A percentile compares a stretch with the other conserved stretches of the same genome.
These are phyloP conservation scores for Candida mesenterica DNA, from an alignment of 1,139 yeast species.

Conservation along the genomic window DNA sequence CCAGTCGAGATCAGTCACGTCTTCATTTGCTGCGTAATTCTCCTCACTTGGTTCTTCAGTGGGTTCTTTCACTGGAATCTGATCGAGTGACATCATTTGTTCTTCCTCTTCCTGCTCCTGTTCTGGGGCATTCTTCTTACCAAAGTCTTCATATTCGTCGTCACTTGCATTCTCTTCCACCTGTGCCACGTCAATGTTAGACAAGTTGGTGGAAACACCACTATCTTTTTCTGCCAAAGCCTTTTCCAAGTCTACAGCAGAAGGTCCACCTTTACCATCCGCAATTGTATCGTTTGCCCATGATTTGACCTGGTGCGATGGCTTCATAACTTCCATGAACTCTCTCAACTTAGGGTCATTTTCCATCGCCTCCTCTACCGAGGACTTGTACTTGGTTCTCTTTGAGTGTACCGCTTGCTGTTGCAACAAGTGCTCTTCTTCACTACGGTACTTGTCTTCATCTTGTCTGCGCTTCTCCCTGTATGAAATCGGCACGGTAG, in stretches of 20 bases:
- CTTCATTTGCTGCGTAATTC: slow-evolving; percentile 47
- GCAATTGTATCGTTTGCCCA: slow-evolving; percentile 76
- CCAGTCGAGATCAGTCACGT: slow-evolving; percentile 86
- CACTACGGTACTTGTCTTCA: slow-evolving; percentile 49
- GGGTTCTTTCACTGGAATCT: not conserved
- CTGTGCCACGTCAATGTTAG: slow-evolving; percentile 23
- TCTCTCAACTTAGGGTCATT: slow-evolving; percentile 72
- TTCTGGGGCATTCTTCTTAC: slow-evolving; percentile 22
- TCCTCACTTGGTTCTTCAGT: slow-evolving; percentile 20
- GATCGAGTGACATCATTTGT: slow-evolving; percentile 16
- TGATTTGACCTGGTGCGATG: slow-evolving; percentile 58
- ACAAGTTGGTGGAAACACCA: slow-evolving; percentile 13
- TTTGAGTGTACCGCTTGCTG: slow-evolving; percentile 43
- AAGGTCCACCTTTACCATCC: slow-evolving; percentile 53
- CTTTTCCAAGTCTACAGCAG: slow-evolving; percentile 39
- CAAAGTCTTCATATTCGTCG: slow-evolving; percentile 62
- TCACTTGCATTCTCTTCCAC: slow-evolving; percentile 55
- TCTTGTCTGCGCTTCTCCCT: slow-evolving; percentile 61
- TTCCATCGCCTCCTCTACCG: slow-evolving; percentile 57
- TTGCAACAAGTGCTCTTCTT: slow-evolving; percentile 51
- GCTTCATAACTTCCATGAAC: slow-evolving; percentile 80
- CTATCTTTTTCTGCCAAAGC: slow-evolving; percentile 32
- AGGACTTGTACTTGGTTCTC: slow-evolving; percentile 25
- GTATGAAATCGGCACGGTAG: slow-evolving; percentile 72
- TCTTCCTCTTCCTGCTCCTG: slow-evolving; percentile 30